Evolutionary conservation across 1,284 basidiomycete species (phyloP), one percentile per base, ranked within the genome.

Genomic region (Pseudozyma flocculosa): DNA sequence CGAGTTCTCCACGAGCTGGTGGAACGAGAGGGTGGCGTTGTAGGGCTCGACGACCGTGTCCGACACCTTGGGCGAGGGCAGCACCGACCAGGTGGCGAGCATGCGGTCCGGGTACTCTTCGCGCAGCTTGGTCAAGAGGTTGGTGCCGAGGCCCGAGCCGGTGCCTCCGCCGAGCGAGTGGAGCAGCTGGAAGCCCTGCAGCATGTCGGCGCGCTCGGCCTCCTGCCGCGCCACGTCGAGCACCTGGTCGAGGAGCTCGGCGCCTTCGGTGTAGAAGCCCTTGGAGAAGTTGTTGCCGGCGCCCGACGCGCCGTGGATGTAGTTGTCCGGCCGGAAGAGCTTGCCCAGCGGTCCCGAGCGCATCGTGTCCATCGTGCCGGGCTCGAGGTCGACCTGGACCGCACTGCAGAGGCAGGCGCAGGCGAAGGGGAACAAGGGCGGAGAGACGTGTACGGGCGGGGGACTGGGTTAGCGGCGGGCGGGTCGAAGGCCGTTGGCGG

Each of bases 1-100:
- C 50, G 88, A 86, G 79, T 89, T 78, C 58, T 96, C 92, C 14
- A 94, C 85, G 19, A 96, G 85, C 80, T 94, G 92, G 79, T 96
- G 89, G 44, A 91, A 82, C 1, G 92, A 91, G 15, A 97, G 84
- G 45, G 92, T 83, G 2, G 91, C 86, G 78, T 96, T 96, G 80
- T 96, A 95, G 0, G 89, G 89, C 85, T 96, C 93, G 34, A 96
- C 91, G 49, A 96, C 87, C 1, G 93, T 96, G 79, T 96, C 93
- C 1, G 92, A 94, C 7, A 95, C 90, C 79, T 91, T 92, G 2
- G 93, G 92, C 32, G 90, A 90, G 2, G 93, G 93, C 18, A 96
- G 81, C 54, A 96, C 83, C 1, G 91, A 94, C 78, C 91, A 97
- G 0, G 93, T 95, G 18, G 90, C 84, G 50, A 96, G 83, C 89